These are phyloP conservation scores for Rhizopogon rudus DNA, from an alignment of 768 basidiomycete genomes.

Conservation along the genomic window DNA sequence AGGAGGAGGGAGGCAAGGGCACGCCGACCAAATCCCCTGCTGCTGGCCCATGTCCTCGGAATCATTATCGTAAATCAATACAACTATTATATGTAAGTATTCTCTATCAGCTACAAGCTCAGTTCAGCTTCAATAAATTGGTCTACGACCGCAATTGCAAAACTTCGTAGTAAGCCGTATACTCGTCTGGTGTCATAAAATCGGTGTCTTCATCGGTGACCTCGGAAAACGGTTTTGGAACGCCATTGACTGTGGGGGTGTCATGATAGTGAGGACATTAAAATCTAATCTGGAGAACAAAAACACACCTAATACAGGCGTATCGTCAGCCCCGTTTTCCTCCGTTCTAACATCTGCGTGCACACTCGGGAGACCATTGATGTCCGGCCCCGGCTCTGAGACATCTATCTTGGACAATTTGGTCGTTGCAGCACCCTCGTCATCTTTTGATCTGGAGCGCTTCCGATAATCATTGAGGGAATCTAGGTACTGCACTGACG, in stretches of 20 bases:
- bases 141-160: constrained; percentile 40
- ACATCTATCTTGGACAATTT: constrained; percentile 42
- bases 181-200: constrained; percentile 91
- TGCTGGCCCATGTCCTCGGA: no score
- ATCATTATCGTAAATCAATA: not conserved
- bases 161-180: constrained; percentile 74
- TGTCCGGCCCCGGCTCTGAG: constrained; percentile 16
- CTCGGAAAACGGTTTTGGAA: constrained; percentile 64
- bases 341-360: not conserved
- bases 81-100: not conserved
- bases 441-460: constrained; percentile 63
- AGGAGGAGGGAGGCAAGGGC: no score
- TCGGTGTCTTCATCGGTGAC: constrained; percentile 93
- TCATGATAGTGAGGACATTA: not conserved
- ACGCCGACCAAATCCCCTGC: no score
- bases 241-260: constrained; percentile 60
- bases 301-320: constrained; percentile 36
- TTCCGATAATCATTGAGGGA: constrained; percentile 71
- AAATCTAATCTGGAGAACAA: not conserved
- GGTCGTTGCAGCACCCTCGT: constrained; percentile 36
- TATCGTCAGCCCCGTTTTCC: constrained; percentile 30
- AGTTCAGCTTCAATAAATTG: not conserved
- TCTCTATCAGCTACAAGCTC: not conserved
- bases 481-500: constrained; percentile 60
- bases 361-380: constrained; percentile 12